Evolutionary conservation across 2,329 filamentous ascomycete genomes (phyloP), one percentile per base, ranked within the genome.

Genomic region (Penicillium sp.): DNA sequence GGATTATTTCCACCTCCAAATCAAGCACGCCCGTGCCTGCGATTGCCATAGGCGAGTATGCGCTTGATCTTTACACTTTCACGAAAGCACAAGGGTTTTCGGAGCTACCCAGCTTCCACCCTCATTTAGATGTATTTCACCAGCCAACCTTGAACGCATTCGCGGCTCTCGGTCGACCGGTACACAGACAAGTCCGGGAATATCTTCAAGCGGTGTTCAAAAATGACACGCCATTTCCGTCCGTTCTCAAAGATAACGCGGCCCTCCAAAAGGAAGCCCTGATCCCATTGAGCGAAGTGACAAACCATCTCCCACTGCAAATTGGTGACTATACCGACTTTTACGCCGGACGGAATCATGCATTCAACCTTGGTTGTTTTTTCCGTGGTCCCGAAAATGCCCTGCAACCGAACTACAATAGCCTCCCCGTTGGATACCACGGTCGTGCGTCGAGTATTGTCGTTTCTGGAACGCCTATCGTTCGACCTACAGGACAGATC

Each of bases 281-380:
- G 12, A 60, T 91, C 3, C 81, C 80, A 0, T 79, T 85, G 48
- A 75, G 78, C 4, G 75, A 83, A 20, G 82, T 86, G 49, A 82
- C 78, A 60, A 85, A 81, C 67, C 87, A 92, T 65, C 67, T 93
- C 7, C 90, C 90, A 2, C 85, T 94, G 83, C 78, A 80, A 55
- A 90, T 93, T 63, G 87, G 88, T 24, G 89, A 93, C 70, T 94
- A 93, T 70, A 90, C 89, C 1, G 90, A 94, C 71, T 94, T 94
- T 76, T 94, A 90, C 67, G 89, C 87, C 9, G 90, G 90, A 14
- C 76, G 87, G 61, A 87, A 92, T 68, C 90, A 94, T 73, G 90
- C 90, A 18, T 87, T 84, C 74, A 87, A 86, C 57, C 81, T 87
- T 16, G 89, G 88, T 3, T 79, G 81, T 11, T 79, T 93, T 60